Evolutionary conservation across 1,284 basidiomycete genomes (phyloP), one percentile per base, ranked within the genome.

Genomic region (Ustilago vetiveriae): DNA sequence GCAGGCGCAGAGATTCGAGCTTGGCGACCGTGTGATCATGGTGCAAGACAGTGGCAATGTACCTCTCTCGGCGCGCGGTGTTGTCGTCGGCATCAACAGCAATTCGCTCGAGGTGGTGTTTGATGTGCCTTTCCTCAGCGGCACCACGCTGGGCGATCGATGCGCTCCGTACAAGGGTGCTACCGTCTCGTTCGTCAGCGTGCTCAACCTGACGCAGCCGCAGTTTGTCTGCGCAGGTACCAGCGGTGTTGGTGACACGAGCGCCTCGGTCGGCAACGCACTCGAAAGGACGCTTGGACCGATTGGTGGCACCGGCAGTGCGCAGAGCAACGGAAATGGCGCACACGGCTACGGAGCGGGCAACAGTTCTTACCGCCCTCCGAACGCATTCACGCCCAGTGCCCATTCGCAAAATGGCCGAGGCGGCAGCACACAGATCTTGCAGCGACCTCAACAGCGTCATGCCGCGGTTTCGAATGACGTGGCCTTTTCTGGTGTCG

Each of bases 21-120:
- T 98, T 3, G 95, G 95, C n/a, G 95, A 98, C 83, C 88, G 96
- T 13, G 94, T 98, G 33, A 90, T 91, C 24, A 95, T 95, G 90
- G 93, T 97, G 2, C 90, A 92, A 72, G 95, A 98, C 82, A 83
- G 85, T 14, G 95, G 95, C n/a, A 89, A 90, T 22, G 93, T 98
- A 0, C 94, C 94, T 0, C 85, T 98, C 10, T 89, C 90, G 3
- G 90, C 90, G 52, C 95, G 95, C 82, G 96, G 96, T 36, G 92
- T 95, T 9, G 93, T 98, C 16, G 88, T 98, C 49, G 93, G 94
- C 5, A 84, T 98, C 75, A 85, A 88, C 11, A 91, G 90, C 77
- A 62, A 59, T 52, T 88, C 90, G 10, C 90, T 98, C 86, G 96
- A 98, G 81, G 90, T 98, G n/a, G 88, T 96, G 0, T 98, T 96